Percentiles rank a stretch among this genome's conserved stretches.
Conservation (phyloP, 306 rosid species). For the Lathyrus sativus region DNA sequence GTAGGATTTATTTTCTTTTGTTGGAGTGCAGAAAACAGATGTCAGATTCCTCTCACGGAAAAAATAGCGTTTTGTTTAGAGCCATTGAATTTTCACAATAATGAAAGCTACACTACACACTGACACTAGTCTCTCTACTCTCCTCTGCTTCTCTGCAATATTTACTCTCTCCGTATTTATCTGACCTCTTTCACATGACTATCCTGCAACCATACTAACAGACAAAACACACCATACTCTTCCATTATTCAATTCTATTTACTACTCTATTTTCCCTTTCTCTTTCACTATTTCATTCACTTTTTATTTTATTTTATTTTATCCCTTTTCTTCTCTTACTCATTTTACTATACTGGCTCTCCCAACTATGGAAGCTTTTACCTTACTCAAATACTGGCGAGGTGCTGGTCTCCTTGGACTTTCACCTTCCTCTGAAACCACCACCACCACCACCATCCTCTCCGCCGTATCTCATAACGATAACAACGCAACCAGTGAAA, state of each 20-base stretch:
- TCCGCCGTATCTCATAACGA: conserved; percentile 40
- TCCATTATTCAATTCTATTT: not conserved
- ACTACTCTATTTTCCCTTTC: not conserved
- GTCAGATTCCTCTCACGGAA: conserved; percentile 1
- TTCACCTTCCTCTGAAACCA: conserved; percentile 5
- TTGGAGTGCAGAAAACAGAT: not conserved
- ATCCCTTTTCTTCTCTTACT: not conserved
- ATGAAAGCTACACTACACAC: conserved; percentile 4
- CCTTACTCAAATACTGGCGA: conserved; percentile 93
- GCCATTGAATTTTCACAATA: not conserved
- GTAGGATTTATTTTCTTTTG: not conserved
- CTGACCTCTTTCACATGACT: conserved; percentile 24
- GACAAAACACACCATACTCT: not conserved
- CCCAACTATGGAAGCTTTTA: conserved; percentile 99
- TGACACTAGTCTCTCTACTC: not conserved
- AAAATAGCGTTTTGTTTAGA: not conserved
- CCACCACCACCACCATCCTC: conserved; percentile 32
- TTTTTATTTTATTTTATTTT: not conserved
- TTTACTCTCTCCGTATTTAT: conserved; percentile 17
- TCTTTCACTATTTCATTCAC: not conserved
- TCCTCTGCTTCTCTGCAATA: not conserved
- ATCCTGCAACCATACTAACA: not conserved
- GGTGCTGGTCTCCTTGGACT: conserved; percentile 43
- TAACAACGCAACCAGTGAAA: conserved; percentile 34
- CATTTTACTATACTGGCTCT: conserved; percentile 78